These are phyloP conservation scores for Vitellaria paradoxa DNA, from an alignment of 179 eudicot species.

Conservation along the genomic window DNA sequence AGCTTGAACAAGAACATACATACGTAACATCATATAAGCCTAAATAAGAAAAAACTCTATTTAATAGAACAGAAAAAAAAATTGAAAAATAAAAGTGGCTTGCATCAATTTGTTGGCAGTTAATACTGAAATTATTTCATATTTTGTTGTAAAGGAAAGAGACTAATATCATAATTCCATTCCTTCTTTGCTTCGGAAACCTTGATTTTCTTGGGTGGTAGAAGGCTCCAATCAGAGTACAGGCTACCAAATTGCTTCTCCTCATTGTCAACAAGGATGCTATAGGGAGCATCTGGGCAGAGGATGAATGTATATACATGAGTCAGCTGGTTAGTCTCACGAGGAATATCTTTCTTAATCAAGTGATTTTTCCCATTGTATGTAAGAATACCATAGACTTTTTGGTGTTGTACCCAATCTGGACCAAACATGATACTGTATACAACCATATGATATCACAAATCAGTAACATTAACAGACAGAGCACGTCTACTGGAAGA, in stretches of 20 bases:
- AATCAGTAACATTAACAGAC: too few relatives aligned
- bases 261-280: conserved; percentile 80
- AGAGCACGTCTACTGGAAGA: neutral
- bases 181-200: conserved; percentile 88
- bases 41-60: too few relatives aligned
- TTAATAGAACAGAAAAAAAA: too few relatives aligned
- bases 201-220: too few relatives aligned
- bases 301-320: conserved; percentile 69
- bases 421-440: too few relatives aligned
- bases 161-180: neutral
- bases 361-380: conserved; percentile 26
- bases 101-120: neutral
- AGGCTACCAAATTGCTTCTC: conserved; percentile 90
- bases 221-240: too few relatives aligned
- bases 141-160: neutral
- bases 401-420: conserved; percentile 42
- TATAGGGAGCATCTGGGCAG: conserved; percentile 91
- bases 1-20: too few relatives aligned
- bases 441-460: neutral
- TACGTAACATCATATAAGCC: too few relatives aligned
- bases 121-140: neutral
- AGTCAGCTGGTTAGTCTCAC: too few relatives aligned
- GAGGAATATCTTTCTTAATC: too few relatives aligned
- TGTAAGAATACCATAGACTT: conserved; percentile 33
- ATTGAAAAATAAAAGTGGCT: too few relatives aligned